These are phyloP conservation scores for Austroboletus eburneus DNA, from an alignment of 768 basidiomycete genomes.

Conservation along the genomic window DNA sequence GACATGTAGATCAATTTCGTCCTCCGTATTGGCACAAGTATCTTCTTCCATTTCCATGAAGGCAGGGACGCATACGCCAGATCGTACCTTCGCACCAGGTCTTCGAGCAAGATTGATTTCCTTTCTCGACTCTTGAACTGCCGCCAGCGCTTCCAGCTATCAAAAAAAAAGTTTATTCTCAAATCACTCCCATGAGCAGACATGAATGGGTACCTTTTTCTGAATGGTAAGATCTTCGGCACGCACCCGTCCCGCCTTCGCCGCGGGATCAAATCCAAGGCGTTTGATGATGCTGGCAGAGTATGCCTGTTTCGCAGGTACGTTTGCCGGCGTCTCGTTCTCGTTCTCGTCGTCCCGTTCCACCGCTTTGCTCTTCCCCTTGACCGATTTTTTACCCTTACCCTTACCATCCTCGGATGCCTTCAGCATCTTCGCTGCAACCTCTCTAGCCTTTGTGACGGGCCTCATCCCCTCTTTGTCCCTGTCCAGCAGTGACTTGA, in stretches of 20 bases:
- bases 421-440: slow-evolving; percentile 28
- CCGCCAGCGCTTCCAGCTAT: slow-evolving; percentile 56
- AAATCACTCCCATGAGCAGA: background rate
- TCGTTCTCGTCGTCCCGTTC: slow-evolving; percentile 10
- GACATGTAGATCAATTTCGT: slow-evolving; percentile 13
- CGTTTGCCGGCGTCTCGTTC: slow-evolving; percentile 14
- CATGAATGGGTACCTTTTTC: slow-evolving; percentile 49
- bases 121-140: slow-evolving; percentile 46
- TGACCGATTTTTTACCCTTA: slow-evolving; percentile 18
- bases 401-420: slow-evolving; percentile 13
- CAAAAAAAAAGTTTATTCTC: background rate
- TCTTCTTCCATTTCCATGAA: slow-evolving; percentile 26
- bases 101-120: slow-evolving; percentile 57
- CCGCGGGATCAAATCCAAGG: slow-evolving; percentile 76
- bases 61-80: slow-evolving; percentile 45
- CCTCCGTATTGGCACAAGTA: background rate
- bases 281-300: slow-evolving; percentile 63
- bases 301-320: slow-evolving; percentile 46
- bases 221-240: slow-evolving; percentile 39
- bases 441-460: slow-evolving; percentile 58
- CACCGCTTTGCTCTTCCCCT: slow-evolving; percentile 10
- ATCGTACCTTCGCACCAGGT: slow-evolving; percentile 61
- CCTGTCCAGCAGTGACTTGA: slow-evolving; percentile 57
- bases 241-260: slow-evolving; percentile 47
- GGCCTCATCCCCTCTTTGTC: slow-evolving; percentile 68